Percentiles rank a stretch among this genome's conserved stretches.
phyloP scores from a whole-genome alignment of 1,284 basidiomycete genomes.

The Phlebopus sp. region DNA sequence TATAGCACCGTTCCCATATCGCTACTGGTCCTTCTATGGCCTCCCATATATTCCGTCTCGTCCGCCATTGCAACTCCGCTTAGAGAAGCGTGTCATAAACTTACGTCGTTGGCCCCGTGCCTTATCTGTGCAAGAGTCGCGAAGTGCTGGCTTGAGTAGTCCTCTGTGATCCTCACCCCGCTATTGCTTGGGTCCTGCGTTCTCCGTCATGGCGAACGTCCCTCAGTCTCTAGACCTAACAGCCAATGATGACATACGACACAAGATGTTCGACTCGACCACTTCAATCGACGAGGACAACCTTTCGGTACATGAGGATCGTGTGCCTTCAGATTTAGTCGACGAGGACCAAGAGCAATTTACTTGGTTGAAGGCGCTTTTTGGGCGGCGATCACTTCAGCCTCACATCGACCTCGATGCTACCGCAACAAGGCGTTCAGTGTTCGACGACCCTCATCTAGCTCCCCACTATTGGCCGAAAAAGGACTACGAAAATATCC shows the following conservation, averaged over 20 bases:
- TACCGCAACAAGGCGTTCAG: conserved; percentile 46
- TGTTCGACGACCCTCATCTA: conserved; percentile 56
- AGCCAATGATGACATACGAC: neutral
- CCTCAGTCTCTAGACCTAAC: neutral
- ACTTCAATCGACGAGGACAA: neutral
- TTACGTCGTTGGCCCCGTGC: neutral
- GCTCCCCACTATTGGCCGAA: conserved; percentile 55
- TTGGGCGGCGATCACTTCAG: neutral
- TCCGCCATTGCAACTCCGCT: too few species aligned
- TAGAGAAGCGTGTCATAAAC: neutral
- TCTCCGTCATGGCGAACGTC: neutral
- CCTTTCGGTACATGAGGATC: neutral
- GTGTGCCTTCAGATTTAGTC: conserved; percentile 2
- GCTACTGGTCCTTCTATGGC: neutral
- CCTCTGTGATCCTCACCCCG: neutral
- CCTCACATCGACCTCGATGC: conserved; percentile 3
- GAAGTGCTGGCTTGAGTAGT: neutral
- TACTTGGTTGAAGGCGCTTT: conserved; percentile 3
- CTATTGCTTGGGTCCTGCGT: neutral
- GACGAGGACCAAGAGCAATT: conserved; percentile 7
- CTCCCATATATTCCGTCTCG: neutral
- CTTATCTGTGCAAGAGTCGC: neutral
- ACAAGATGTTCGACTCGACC: neutral
- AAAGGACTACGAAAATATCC: conserved; percentile 55
- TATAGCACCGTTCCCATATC: too few species aligned